Base-by-base conservation (phyloP, 2,329 filamentous ascomycete genomes). In the Pestalotiopsis sp. region DNA sequence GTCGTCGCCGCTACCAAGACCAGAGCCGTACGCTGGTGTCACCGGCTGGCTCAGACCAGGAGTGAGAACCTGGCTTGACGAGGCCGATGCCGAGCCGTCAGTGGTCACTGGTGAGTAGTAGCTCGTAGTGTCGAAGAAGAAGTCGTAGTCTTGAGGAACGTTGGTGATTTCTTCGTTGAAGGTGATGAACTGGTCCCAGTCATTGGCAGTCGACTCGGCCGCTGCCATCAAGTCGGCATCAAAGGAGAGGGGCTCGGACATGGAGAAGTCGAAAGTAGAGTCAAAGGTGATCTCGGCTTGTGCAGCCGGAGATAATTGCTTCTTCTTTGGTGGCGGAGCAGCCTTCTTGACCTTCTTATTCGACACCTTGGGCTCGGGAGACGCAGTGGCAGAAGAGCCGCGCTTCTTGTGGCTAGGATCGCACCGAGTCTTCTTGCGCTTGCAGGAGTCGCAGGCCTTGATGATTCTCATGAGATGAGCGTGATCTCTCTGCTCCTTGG, bases 401-500 rank as follows among this genome's bases (percentile, higher is more conserved):
- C 82, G 78, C 80, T 84, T 85, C 82, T 84, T 87, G 77, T 90
- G 87, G 79, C 84, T 87, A 2, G 88, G 88, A 72, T 89, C 87
- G 75, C 88, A 90, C 60, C 88, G 85, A 56, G 87, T 83, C 85
- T 91, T 91, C 84, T 90, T 91, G 76, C 82, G 83, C 70, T 84
- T 82, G 81, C 89, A 91, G 70, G 82, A 81, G 58, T 90, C 86
- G 76, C 89, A 91, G n/a, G 89, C 89, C 80, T 90, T 90, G 77
- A 91, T 88, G 75, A 89, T 88, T 69, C 89, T 83, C 87, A 91
- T 91, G 61, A 91, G 80, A 72, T 90, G 88, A 5, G 89, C 89
- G 75, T 91, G 89, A 66, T 91, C 88, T 41, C 89, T 85, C 81
- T 91, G 89, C 81, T 91, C 89, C 82, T 89, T 90, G 66, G 89